Conservation (phyloP, 2,329 filamentous ascomycete species). For the Verticillium nonalfalfae region DNA sequence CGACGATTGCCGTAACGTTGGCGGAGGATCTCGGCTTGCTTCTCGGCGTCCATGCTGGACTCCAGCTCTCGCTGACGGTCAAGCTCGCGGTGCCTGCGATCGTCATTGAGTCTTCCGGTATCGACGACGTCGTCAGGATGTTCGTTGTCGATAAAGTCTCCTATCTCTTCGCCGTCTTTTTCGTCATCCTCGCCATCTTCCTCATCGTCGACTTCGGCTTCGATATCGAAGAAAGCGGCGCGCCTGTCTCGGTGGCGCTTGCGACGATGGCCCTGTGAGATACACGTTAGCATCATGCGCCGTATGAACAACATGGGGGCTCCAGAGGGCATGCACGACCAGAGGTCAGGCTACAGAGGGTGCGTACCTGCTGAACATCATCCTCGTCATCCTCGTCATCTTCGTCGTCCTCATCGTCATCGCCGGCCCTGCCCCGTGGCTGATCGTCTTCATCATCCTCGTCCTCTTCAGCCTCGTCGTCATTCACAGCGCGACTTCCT, state of each 20-base stretch:
- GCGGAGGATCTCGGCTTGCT: slow-evolving; percentile 79
- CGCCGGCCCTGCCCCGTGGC: slow-evolving; percentile 31
- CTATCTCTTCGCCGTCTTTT: slow-evolving; percentile 76
- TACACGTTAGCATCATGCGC: not conserved
- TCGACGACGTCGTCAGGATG: slow-evolving; percentile 87
- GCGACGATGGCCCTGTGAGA: slow-evolving; percentile 55
- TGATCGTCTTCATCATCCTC: slow-evolving; percentile 29
- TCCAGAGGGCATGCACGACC: not conserved
- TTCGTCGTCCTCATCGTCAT: slow-evolving; percentile 49
- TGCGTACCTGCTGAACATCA: slow-evolving; percentile 58
- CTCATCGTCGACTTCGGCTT: slow-evolving; percentile 96
- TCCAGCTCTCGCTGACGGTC: slow-evolving; percentile 87
- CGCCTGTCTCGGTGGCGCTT: slow-evolving; percentile 75
- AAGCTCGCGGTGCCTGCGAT: slow-evolving; percentile 87
- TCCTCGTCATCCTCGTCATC: slow-evolving; percentile 59
- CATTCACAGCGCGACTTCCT: slow-evolving; percentile 20
- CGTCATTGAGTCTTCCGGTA: slow-evolving; percentile 74
- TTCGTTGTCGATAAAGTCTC: slow-evolving; percentile 80
- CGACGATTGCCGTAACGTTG: slow-evolving; percentile 83
- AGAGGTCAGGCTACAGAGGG: not conserved
- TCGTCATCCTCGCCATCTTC: slow-evolving; percentile 86
- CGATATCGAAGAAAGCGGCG: slow-evolving; percentile 91
- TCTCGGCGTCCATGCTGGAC: slow-evolving; percentile 85
- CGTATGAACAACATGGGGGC: not conserved
- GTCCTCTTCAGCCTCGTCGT: slow-evolving; percentile 23